Base-by-base conservation (phyloP, 208 protist genomes). In the Acanthamoeba royreba region DNA sequence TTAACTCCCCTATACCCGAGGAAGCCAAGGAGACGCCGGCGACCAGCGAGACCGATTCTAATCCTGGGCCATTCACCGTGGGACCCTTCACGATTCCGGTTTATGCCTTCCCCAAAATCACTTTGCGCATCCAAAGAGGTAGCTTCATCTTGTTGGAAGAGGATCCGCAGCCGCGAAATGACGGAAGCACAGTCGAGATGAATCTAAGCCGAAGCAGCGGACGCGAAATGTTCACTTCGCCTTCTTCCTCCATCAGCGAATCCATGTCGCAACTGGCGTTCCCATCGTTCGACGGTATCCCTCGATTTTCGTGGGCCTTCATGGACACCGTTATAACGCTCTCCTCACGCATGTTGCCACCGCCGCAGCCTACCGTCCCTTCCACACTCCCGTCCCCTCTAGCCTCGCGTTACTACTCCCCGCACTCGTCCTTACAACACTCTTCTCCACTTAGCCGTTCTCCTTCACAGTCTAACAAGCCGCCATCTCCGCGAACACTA, bases 71-170 rank as follows among this genome's bases (percentile, higher is more conserved):
- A 47, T 4, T 25, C 40, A 77, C 63, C 15, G 35, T 22, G 40
- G 19, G n/a, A 0, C 25, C 13, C 66, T 31, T 53, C 4, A 55
- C 74, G 74, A 33, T 53, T 25, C 74, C 74, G 4, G 74, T 85
- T 45, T 85, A 85, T 45, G 74, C 74, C 43, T 85, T 85, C 7
- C 74, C 74, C 25, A 85, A 85, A 45, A 55, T 40, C 74, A 85
- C 74, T 25, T 7, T 85, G 43, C 74, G 38, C 43, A 25, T 85
- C n/a, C 31, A 53, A 3, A 40, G 74, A 22, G 74, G 74, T 0
- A 85, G 74, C 74, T 40, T 85, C 25, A 85, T 85, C 43, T 45
- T 85, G 15, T 25, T 85, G 43, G 74, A 85, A 33, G 43, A 85
- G 74, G 74, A 85, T 45, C 15, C 43, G 74, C 74, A 40, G 25